Conservation (phyloP, 2,329 filamentous ascomycete genomes). For the Penicillium sp. region DNA sequence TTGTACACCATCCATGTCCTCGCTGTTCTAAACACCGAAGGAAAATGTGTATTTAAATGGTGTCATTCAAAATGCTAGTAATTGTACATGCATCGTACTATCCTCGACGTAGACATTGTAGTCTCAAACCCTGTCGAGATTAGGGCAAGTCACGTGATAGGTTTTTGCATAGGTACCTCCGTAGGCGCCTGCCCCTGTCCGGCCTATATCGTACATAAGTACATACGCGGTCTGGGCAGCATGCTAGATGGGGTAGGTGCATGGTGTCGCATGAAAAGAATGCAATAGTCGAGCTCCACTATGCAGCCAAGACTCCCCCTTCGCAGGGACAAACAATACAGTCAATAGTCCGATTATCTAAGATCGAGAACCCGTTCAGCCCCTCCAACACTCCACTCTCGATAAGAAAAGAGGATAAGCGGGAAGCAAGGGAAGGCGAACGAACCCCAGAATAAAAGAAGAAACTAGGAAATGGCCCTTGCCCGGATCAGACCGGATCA, state of each 20-base stretch:
- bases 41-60: not conserved
- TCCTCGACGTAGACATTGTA: not conserved
- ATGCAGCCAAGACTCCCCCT: slow-evolving; percentile 9
- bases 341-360: not conserved
- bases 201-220: not conserved
- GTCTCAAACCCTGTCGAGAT: not conserved
- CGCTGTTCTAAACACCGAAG: not conserved
- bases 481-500: not conserved
- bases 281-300: not conserved
- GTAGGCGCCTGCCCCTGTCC: not conserved
- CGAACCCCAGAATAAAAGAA: not conserved
- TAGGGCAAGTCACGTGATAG: slow-evolving; percentile 4
- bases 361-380: not conserved
- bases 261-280: slow-evolving; percentile 1
- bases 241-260: not conserved
- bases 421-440: not conserved
- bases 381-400: not conserved
- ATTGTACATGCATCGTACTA: not conserved
- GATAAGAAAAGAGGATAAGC: not conserved
- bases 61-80: not conserved
- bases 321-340: not conserved
- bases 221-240: not conserved
- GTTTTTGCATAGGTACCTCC: not conserved
- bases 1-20: not conserved
- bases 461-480: not conserved